phyloP scores from a whole-genome alignment of 306 rosid genomes.

The Casuarina cunninghamiana region DNA sequence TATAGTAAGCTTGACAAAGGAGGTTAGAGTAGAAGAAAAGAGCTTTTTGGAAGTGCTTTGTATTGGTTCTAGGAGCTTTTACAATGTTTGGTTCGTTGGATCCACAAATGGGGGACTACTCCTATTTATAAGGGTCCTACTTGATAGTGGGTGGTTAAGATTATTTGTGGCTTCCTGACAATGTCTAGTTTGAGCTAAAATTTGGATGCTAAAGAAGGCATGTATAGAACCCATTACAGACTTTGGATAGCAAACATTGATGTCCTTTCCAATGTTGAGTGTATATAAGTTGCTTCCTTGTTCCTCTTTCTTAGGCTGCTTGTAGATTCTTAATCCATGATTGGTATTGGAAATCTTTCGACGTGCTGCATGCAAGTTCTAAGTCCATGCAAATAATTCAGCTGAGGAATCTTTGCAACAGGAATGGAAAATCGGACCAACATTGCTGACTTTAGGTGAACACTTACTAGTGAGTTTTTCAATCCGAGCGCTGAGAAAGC shows the following conservation, averaged over 20 bases:
- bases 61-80: too few relatives aligned
- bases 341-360: background rate
- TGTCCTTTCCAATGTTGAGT: background rate
- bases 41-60: too few relatives aligned
- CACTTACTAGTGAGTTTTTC: slow-evolving; percentile 92
- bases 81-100: too few relatives aligned
- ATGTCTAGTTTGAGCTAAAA: background rate
- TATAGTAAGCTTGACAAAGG: too few relatives aligned
- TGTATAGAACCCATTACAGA: background rate
- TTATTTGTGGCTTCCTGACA: background rate
- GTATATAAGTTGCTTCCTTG: background rate
- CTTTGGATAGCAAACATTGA: background rate
- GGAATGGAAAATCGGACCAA: slow-evolving; percentile 89
- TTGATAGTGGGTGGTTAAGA: too few relatives aligned
- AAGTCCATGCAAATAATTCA: slow-evolving; percentile 16
- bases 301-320: background rate
- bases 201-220: background rate
- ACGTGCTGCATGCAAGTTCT: background rate
- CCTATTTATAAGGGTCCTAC: too few relatives aligned
- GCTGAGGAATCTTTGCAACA: slow-evolving; percentile 32
- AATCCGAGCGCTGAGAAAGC: slow-evolving; percentile 76
- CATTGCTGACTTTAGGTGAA: slow-evolving; percentile 72
- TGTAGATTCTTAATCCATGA: background rate
- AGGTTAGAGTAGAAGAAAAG: too few relatives aligned
- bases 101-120: too few relatives aligned